Evolutionary conservation across 2,329 filamentous ascomycete genomes (phyloP).

Genomic region (Zasmidium citrigriseum): DNA sequence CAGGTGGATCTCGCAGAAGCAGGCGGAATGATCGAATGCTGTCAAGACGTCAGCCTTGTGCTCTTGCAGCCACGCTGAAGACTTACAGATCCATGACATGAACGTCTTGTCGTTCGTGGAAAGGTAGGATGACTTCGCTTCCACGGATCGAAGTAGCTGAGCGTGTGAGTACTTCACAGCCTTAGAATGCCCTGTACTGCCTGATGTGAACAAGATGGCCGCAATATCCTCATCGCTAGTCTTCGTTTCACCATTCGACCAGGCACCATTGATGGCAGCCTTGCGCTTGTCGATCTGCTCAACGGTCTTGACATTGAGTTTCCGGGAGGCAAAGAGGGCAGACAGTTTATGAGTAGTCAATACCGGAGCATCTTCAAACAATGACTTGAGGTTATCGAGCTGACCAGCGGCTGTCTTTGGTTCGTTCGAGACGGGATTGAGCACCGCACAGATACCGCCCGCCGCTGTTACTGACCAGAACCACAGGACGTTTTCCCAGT

Average conservation of each 20-base stretch:
- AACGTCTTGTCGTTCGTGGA: slow-evolving; percentile 14
- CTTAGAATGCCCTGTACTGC: slow-evolving; percentile 25
- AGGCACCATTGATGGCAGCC: neutral
- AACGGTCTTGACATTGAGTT: slow-evolving; percentile 16
- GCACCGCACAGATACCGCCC: slow-evolving; percentile 26
- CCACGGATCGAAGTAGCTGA: slow-evolving; percentile 18
- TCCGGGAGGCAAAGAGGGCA: slow-evolving; percentile 12
- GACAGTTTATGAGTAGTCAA: slow-evolving; percentile 16
- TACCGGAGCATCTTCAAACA: slow-evolving; percentile 15
- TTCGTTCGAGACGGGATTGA: slow-evolving; percentile 24
- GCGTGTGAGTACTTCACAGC: slow-evolving; percentile 23
- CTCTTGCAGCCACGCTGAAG: neutral
- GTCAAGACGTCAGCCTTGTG: slow-evolving; percentile 42
- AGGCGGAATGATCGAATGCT: slow-evolving; percentile 57
- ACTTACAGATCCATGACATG: slow-evolving; percentile 19
- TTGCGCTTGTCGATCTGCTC: slow-evolving; percentile 3
- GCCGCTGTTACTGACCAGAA: slow-evolving; percentile 44
- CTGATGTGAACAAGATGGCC: slow-evolving; percentile 26
- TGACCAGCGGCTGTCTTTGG: slow-evolving; percentile 24
- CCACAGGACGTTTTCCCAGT: slow-evolving; percentile 42
- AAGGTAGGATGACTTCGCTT: slow-evolving; percentile 14
- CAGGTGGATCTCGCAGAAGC: slow-evolving; percentile 55
- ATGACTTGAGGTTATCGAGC: slow-evolving; percentile 19
- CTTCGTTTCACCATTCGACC: neutral
- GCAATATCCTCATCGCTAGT: slow-evolving; percentile 8